Conservation (phyloP, 2,329 filamentous ascomycete genomes). For the Alternaria sp. region DNA sequence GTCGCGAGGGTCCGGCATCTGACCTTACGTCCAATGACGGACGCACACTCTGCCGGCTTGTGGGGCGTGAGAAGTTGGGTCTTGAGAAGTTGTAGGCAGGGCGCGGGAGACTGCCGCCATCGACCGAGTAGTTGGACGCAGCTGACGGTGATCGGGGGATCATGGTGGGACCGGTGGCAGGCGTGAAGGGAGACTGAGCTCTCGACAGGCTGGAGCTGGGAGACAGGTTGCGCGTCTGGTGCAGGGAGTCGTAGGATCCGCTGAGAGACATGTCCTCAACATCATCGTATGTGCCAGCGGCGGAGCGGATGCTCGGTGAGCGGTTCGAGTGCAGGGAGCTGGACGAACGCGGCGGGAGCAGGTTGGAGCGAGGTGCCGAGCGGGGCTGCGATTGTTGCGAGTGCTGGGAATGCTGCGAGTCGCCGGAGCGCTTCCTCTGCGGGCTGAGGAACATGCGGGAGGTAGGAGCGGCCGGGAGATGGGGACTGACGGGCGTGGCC, state of each 20-base stretch:
- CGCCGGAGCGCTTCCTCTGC: conserved; percentile 50
- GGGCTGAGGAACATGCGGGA: conserved; percentile 44
- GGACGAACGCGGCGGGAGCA: conserved; percentile 52
- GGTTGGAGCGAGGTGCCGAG: conserved; percentile 35
- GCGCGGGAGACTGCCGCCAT: conserved; percentile 63
- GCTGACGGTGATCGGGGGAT: conserved; percentile 81
- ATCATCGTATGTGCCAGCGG: conserved; percentile 65
- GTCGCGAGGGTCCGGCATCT: conserved; percentile 44
- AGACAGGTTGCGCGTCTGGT: conserved; percentile 75
- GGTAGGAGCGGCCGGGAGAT: conserved; percentile 37
- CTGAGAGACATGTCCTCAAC: conserved; percentile 69
- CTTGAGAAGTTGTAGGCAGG: conserved; percentile 81
- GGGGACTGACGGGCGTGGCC: conserved; percentile 50
- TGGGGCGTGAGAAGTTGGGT: conserved; percentile 87
- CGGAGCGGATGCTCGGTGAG: conserved; percentile 56
- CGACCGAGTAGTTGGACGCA: conserved; percentile 78
- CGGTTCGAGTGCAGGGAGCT: conserved; percentile 36
- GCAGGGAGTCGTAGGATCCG: conserved; percentile 68
- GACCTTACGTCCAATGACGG: conserved; percentile 52
- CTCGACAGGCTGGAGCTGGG: conserved; percentile 69
- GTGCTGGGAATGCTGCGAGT: conserved; percentile 38
- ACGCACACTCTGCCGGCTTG: conserved; percentile 72
- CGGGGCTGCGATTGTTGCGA: conserved; percentile 24
- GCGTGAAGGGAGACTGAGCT: conserved; percentile 68
- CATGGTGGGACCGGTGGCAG: conserved; percentile 61